Evolutionary conservation across 257 asterid genomes (phyloP).

Genomic region (Fraxinus cuspidata): DNA sequence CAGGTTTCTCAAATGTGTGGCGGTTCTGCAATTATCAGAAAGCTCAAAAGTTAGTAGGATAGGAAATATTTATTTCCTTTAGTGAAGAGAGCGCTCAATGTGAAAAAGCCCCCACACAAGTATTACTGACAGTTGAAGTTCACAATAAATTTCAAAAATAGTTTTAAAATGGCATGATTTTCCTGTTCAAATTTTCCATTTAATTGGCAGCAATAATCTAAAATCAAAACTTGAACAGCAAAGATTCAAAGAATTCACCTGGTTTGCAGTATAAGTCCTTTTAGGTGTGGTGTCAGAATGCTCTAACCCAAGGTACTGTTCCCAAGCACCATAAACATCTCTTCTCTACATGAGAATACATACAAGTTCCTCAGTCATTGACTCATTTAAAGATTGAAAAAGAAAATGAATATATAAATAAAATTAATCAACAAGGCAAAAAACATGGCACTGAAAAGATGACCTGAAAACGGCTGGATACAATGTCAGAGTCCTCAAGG

Average conservation of each 20-base stretch:
- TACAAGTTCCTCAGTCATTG: slow-evolving; percentile 11
- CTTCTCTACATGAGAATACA: slow-evolving; percentile 59
- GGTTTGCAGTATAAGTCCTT: slow-evolving; percentile 71
- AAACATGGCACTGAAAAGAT: neutral
- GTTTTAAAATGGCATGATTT: neutral
- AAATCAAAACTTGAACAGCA: neutral
- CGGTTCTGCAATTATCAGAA: slow-evolving; percentile 70
- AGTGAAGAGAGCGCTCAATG: neutral
- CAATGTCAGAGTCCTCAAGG: slow-evolving; percentile 80
- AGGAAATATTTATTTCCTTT: neutral
- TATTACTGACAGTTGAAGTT: neutral
- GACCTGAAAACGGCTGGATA: slow-evolving; percentile 90
- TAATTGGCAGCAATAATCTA: neutral
- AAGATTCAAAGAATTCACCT: slow-evolving; percentile 42
- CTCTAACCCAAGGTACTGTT: slow-evolving; percentile 96
- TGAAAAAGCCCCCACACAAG: neutral
- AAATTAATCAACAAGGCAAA: neutral
- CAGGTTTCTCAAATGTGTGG: slow-evolving; percentile 85
- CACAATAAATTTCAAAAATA: neutral
- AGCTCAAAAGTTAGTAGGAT: slow-evolving; percentile 14
- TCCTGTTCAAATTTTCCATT: neutral
- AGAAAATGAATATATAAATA: slow-evolving; percentile 6
- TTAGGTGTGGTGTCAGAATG: slow-evolving; percentile 87
- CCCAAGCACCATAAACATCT: slow-evolving; percentile 96
- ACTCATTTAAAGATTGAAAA: slow-evolving; percentile 8